Conservation (phyloP, 176 grass and related monocot species). For the Musa acuminata region DNA sequence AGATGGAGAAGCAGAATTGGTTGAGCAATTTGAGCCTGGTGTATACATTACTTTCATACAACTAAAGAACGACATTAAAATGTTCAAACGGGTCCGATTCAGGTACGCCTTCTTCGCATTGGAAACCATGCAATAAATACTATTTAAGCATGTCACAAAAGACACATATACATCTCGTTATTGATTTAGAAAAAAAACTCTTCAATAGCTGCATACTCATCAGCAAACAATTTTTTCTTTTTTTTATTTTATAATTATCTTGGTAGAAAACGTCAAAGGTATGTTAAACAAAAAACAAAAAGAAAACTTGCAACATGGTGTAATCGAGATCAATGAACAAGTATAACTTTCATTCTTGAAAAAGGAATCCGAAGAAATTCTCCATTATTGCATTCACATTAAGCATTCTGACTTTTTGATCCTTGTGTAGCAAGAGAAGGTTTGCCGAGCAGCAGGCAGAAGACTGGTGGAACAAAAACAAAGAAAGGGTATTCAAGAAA, state of each 20-base stretch:
- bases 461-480: constrained; percentile 80
- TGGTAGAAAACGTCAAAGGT: too few relatives aligned
- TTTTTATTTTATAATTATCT: background rate
- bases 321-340: too few relatives aligned
- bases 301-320: too few relatives aligned
- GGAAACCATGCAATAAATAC: background rate
- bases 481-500: constrained; percentile 54
- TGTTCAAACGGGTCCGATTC: constrained; percentile 60
- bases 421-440: constrained; percentile 55
- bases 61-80: constrained; percentile 43
- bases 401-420: background rate
- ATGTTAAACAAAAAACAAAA: too few relatives aligned
- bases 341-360: too few relatives aligned
- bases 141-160: background rate
- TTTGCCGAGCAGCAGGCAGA: constrained; percentile 59
- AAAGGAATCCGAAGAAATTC: too few relatives aligned
- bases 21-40: constrained; percentile 83
- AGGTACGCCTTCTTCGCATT: constrained; percentile 36
- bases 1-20: constrained; percentile 49
- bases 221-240: background rate
- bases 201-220: too few relatives aligned
- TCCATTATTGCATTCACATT: too few relatives aligned
- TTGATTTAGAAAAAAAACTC: too few relatives aligned
- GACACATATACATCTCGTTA: too few relatives aligned
- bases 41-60: constrained; percentile 65